phyloP scores from a whole-genome alignment of 345 rosid species.

The Populus nigra region DNA sequence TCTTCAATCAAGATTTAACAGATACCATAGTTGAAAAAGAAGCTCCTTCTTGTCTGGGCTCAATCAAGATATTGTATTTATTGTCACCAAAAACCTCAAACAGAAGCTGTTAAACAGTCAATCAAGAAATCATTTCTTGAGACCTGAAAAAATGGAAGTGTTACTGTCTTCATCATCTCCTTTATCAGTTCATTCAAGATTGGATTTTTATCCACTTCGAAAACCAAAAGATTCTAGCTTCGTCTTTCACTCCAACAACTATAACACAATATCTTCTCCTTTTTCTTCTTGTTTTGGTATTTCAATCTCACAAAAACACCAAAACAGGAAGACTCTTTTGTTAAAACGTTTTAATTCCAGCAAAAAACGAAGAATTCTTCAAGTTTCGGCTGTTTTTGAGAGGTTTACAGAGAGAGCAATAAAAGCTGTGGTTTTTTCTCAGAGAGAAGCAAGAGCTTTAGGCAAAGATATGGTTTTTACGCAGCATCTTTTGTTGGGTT shows the following conservation, averaged over 20 bases:
- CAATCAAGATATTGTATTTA: background rate
- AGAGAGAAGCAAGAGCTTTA: slow-evolving; percentile 67
- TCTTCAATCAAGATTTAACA: slow-evolving; percentile 4
- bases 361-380: slow-evolving; percentile 41
- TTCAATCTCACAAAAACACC: slow-evolving; percentile 41
- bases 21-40: slow-evolving; percentile 1
- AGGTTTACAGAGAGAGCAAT: slow-evolving; percentile 82
- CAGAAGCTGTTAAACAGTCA: background rate
- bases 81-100: background rate
- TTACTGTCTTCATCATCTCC: slow-evolving; percentile 46
- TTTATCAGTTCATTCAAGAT: slow-evolving; percentile 49
- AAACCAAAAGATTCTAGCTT: slow-evolving; percentile 9
- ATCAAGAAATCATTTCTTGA: background rate
- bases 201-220: slow-evolving; percentile 23
- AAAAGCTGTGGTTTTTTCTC: slow-evolving; percentile 76
- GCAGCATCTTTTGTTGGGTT: slow-evolving; percentile 78
- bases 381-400: slow-evolving; percentile 77
- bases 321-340: slow-evolving; percentile 12
- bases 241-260: slow-evolving; percentile 17
- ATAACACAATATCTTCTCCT: slow-evolving; percentile 40
- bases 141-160: slow-evolving; percentile 43
- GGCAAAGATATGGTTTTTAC: slow-evolving; percentile 83
- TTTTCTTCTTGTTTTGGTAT: slow-evolving; percentile 52
- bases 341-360: slow-evolving; percentile 21
- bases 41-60: background rate